Percentiles rank a stretch among this genome's conserved stretches.
phyloP scores from a whole-genome alignment of 805 yeast genomes.

The Starmerella khaoyaiensis region DNA sequence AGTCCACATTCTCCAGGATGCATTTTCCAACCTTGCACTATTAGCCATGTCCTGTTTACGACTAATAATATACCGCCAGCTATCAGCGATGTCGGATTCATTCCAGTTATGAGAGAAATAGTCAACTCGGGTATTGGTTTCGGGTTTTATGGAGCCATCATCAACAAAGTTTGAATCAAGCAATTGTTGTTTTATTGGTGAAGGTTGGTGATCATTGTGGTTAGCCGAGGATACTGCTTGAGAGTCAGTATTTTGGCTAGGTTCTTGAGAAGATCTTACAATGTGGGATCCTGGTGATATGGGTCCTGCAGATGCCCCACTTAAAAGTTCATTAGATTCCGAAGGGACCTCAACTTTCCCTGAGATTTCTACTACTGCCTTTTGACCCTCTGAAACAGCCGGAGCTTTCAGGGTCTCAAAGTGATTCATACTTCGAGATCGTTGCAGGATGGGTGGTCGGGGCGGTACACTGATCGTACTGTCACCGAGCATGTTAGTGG shows the following conservation, averaged over 20 bases:
- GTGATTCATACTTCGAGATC: constrained; percentile 15
- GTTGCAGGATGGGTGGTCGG: constrained; percentile 6
- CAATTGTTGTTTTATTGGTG: background rate
- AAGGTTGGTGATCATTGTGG: background rate
- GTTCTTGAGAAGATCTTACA: background rate
- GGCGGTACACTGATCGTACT: constrained; percentile 2
- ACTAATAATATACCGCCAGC: constrained; percentile 86
- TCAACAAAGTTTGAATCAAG: constrained; percentile 14
- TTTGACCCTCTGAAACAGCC: constrained; percentile 13
- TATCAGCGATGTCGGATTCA: constrained; percentile 79
- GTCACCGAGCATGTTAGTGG: background rate
- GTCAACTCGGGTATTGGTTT: constrained; percentile 86
- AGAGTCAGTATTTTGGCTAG: background rate
- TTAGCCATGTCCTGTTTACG: constrained; percentile 75
- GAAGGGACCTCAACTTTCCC: constrained; percentile 11
- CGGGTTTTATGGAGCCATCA: constrained; percentile 38
- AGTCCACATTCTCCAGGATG: constrained; percentile 94
- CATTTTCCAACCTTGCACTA: constrained; percentile 67
- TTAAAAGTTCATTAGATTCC: too few species aligned
- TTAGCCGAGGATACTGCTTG: background rate
- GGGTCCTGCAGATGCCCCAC: background rate
- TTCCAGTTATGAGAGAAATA: constrained; percentile 94
- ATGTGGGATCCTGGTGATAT: background rate
- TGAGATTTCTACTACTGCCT: constrained; percentile 16
- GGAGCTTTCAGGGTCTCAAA: constrained; percentile 8